Base-by-base conservation (phyloP, 2,329 filamentous ascomycete species). In the Beauveria caledonica region DNA sequence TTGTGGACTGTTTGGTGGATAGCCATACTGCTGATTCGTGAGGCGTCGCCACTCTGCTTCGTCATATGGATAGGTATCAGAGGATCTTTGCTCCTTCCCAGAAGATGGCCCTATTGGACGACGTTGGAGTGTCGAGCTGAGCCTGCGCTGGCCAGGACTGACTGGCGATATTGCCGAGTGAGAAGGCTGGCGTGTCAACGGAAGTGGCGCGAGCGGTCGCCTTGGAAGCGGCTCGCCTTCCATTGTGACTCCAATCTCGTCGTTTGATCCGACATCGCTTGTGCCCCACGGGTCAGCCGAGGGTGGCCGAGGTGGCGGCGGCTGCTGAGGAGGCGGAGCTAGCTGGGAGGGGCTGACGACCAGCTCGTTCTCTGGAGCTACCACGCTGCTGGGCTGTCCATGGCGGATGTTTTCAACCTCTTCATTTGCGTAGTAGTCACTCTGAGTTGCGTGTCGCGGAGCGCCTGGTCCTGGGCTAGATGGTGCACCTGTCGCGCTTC, bases 201-300 rank as follows among this genome's bases (percentile, higher is more conserved):
- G 27, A 64, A 56, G 39, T 59, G 66, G 7, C 62, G 67, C 54
- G 62, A 65, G 29, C 27, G 60, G 60, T 29, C 60, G 52, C 8
- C 60, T 45, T 13, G 25, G 46, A 9, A 57, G n/a, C 3, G 23
- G 39, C n/a, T 56, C 53, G 19, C 65, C 62, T 33, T n/a, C 53
- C 3, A 48, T 46, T 10, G 68, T 27, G 27, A 29, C 25, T 6
- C 19, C 39, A 19, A 51, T 45, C 9, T 61, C 60, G 11, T 56
- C 52, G 46, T 65, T 68, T 65, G 58, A 60, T 62, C 57, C 53
- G 40, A 45, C 46, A 5, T 62, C 61, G 23, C 69, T 68, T 40
- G 73, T 65, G 61, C 78, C 73, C 77, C 77, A 80, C 7, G 77
- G 77, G 57, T 78, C 75, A 11, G 70, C 62, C 7, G 74, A 76